A percentile compares a stretch with the other conserved stretches of the same genome.
These are phyloP conservation scores for Fraxinus nigra DNA, from an alignment of 305 asterid genomes.

Conservation along the genomic window DNA sequence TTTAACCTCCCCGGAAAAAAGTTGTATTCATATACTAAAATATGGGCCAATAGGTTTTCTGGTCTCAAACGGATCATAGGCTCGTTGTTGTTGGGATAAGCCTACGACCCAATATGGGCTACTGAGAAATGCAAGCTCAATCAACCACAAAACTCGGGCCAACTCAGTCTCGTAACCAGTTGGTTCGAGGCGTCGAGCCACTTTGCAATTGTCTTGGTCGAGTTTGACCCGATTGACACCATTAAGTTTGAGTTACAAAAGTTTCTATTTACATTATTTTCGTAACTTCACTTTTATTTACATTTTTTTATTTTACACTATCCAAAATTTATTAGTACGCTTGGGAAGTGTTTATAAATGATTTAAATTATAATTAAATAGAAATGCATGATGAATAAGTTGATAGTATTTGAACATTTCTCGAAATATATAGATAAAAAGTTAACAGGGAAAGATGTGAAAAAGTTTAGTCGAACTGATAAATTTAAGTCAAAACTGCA, in stretches of 20 bases:
- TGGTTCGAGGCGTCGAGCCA: background rate
- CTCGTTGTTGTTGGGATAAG: background rate
- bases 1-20: too few relatives aligned
- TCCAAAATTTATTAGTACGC: too few relatives aligned
- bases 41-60: background rate
- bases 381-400: too few relatives aligned
- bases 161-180: background rate
- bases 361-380: too few relatives aligned
- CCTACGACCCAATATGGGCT: background rate
- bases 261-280: background rate
- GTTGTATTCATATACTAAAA: too few relatives aligned
- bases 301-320: background rate
- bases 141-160: background rate
- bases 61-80: background rate
- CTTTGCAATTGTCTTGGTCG: background rate
- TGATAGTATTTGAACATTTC: background rate
- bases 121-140: background rate
- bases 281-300: background rate
- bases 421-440: too few relatives aligned
- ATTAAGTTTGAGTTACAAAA: background rate
- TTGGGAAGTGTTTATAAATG: background rate
- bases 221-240: background rate
- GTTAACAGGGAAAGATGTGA: background rate
- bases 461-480: too few relatives aligned
- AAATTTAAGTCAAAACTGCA: background rate